Base-by-base conservation (phyloP, 2,329 filamentous ascomycete genomes). In the Botrytis paeoniae region DNA sequence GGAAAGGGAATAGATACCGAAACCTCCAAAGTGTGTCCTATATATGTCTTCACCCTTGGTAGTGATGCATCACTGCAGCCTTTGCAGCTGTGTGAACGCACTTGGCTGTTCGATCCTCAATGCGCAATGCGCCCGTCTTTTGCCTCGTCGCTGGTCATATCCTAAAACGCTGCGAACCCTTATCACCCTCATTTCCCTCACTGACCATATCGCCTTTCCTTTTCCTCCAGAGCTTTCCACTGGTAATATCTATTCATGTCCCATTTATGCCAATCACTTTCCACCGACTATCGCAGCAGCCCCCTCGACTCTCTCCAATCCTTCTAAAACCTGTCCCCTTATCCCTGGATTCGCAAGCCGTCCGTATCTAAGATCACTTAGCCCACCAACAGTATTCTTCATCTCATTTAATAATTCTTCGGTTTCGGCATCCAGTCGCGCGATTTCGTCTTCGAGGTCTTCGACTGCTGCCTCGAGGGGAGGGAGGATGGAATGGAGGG, bases 341-440 rank as follows among this genome's bases (percentile, higher is more conserved):
- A 95, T 82, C 74, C 89, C 85, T 35, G 85, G 81, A 75, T 92
- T 92, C 51, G 88, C 86, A 73, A 96, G 87, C 72, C 90, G 90
- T 54, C 94, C 94, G 79, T 96, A 95, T 63, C 93, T 89, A 72
- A 97, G 85, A 82, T 97, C 93, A 81, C 93, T 97, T 80, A 97
- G 84, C 65, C 88, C 89, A 45, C 91, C 91, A 25, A 96, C 87
- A 0, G 87, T 91, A 72, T 89, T 86, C 76, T 86, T 86, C 69
- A 96, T 86, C 18, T 89, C 87, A 6, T 86, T 84, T 9, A 92
- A 81, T 4, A 94, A 83, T 2, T 81, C 80, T 0, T 85, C 85
- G 70, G 92, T 89, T 76, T 95, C 91, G 48, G 87, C 84, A 77
- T 93, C 88, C 7, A 95, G 84, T 57, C 84, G 85, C 73, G 85